Base-by-base conservation (phyloP, 345 rosid genomes). In the Hirschfeldia incana region DNA sequence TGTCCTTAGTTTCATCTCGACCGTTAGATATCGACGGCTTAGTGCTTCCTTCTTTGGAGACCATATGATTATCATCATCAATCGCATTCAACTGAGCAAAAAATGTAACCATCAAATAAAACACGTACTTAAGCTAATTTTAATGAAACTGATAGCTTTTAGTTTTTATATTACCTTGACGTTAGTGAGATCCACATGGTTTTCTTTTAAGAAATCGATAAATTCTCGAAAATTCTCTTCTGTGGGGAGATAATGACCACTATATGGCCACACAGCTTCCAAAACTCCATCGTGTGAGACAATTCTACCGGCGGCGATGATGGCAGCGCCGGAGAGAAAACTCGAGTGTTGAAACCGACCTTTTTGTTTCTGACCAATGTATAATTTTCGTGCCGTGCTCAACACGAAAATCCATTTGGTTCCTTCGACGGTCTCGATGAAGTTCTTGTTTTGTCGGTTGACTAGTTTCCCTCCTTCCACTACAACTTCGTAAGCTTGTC, bases 231-330 rank as follows among this genome's bases (percentile, higher is more conserved):
- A 93, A 61, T 95, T 90, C n/a, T 90, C 99, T 60, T 93, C 98
- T 0, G 97, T 95, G 7, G 99, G 99, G 67, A 61, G 97, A 78
- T 95, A 95, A 79, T 95, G 99, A 60, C 99, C 99, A 59, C 99
- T 95, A 67, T 95, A 93, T 0, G 98, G 97, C 99, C 98, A 95
- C 36, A 93, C 83, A 28, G 98, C 98, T 95, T 90, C 68, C 46
- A 86, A 12, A 67, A 83, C 78, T 17, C 97, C 97, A 1, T 66
- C 55, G 17, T 27, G 90, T 2, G 83, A 89, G 6, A 88, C 86
- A 74, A 93, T 74, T 85, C 92, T 83, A 12, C 97, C 92, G 1
- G 94, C 93, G 3, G 94, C 89, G 2, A 85, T 84, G 27, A 93
- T 85, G 5, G 98, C 94, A 1, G 86, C 98, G 0, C 98, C 97